These are phyloP conservation scores for Amniculicola lignicola DNA, from an alignment of 495 filamentous ascomycete genomes.

Conservation along the genomic window DNA sequence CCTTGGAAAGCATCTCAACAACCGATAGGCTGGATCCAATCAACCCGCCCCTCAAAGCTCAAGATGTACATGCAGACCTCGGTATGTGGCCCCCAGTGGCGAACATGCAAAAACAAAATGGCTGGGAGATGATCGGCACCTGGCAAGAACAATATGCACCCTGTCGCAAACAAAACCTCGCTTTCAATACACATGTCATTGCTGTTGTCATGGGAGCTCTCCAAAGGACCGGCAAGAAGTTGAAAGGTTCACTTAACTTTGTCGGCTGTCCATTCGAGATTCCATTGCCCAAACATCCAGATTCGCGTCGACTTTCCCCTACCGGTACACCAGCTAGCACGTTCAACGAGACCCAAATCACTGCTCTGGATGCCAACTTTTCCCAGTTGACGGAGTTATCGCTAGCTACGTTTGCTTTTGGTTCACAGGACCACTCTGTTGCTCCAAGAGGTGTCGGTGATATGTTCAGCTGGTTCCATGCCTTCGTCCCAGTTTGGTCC, in stretches of 20 bases:
- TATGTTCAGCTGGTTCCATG: neutral
- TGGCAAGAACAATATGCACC: no score
- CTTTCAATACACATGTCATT: neutral
- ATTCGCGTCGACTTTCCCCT: neutral
- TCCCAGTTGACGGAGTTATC: neutral
- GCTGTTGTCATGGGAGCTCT: neutral
- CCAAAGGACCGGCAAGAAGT: neutral
- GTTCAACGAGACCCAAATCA: neutral
- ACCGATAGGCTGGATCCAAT: neutral
- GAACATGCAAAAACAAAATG: no score
- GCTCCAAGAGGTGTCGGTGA: neutral
- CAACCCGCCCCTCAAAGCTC: neutral
- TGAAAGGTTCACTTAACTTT: neutral
- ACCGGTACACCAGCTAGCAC: neutral
- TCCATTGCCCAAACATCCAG: neutral
- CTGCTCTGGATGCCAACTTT: neutral
- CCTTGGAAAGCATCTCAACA: neutral
- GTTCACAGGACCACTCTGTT: no score
- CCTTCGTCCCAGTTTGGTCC: neutral
- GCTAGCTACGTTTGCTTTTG: neutral
- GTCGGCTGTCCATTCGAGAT: neutral
- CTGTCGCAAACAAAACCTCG: no score
- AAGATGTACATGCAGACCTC: neutral
- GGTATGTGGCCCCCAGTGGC: slow-evolving; percentile 2
- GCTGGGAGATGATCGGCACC: no score